Base-by-base conservation (phyloP, 495 filamentous ascomycete genomes). In the Umbilicaria muhlenbergii region DNA sequence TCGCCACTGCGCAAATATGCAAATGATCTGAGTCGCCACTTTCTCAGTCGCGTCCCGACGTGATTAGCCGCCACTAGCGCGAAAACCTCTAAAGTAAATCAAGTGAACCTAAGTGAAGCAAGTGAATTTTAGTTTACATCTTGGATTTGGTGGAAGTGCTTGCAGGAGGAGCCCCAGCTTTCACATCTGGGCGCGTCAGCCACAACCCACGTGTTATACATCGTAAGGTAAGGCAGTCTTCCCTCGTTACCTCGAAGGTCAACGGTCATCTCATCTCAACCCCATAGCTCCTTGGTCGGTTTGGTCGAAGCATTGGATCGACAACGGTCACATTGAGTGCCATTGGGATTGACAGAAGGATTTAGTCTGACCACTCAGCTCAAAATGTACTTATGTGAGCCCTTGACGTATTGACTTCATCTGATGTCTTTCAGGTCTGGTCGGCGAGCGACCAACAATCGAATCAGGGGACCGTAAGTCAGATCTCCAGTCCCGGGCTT, bases 401-500 rank as follows among this genome's bases (percentile, higher is more conserved):
- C 33, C 39, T 41, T 39, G 32, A 36, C 24, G 38, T n/a, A 6
- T n/a, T n/a, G 21, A 33, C 18, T 21, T 17, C 33, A 24, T 38
- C 39, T 39, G 36, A 44, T 38, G 11, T 36, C 11, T 43, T 11
- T 7, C 28, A 70, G 65, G 67, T 50, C 64, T 31, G 54, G 53
- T 39, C 53, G 67, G 61, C 54, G 66, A 39, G 57, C 60, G 32
- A 57, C 59, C 17, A 64, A 59, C 47, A 75, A 74, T 44, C 59
- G 64, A 28, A 80, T 80, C 44, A 65, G 76, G 34, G 77, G 77
- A 46, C 77, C 77, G 71, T 76, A 69, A 52, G 73, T 66, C 35
- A 34, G 32, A 39, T 14, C 31, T 39, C 13, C 6, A 21, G 19
- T 21, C 34, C 34, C 10, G 11, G 37, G 15, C 8, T 14, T 41